A percentile compares a stretch with the other conserved stretches of the same genome.
These are phyloP conservation scores for Rosa lucieae DNA, from an alignment of 306 rosid species.

Conservation along the genomic window DNA sequence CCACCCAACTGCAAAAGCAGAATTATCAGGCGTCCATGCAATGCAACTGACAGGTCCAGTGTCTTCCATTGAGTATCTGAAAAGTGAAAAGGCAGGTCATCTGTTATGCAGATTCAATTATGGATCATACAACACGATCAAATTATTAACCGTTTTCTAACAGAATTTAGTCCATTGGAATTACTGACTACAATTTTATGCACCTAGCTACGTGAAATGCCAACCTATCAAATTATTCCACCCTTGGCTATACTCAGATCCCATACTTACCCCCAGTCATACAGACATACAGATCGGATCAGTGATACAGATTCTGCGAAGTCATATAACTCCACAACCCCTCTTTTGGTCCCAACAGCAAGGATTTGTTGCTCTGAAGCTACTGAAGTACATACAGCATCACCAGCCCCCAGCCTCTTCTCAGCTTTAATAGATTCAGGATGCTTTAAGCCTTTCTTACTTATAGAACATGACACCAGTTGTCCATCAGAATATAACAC, in stretches of 20 bases:
- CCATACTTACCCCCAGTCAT: conserved; percentile 93
- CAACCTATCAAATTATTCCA: conserved; percentile 18
- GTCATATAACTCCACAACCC: conserved; percentile 84
- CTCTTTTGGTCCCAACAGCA: conserved; percentile 95
- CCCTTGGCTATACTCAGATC: conserved; percentile 24
- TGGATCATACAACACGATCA: conserved; percentile 11
- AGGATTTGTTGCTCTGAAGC: conserved; percentile 87
- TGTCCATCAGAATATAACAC: conserved; percentile 86
- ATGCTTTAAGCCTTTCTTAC: conserved; percentile 92
- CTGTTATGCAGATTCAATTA: conserved; percentile 21
- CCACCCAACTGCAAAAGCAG: conserved; percentile 99
- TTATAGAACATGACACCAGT: conserved; percentile 73
- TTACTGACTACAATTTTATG: background rate
- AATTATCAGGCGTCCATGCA: conserved; percentile 98
- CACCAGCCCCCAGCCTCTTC: conserved; percentile 63
- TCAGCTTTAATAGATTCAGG: conserved; percentile 78
- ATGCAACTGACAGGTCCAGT: conserved; percentile 91
- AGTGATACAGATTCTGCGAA: conserved; percentile 68
- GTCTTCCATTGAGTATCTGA: conserved; percentile 92
- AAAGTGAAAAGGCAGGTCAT: conserved; percentile 24
- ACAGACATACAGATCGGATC: conserved; percentile 73
- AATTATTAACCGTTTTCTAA: background rate
- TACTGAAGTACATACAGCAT: conserved; percentile 83
- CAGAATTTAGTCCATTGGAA: background rate
- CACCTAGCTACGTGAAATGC: conserved; percentile 19